A percentile compares a stretch with the other conserved stretches of the same genome.
phyloP scores from a whole-genome alignment of 169 alveolate species.

The Perkinsus marinus region DNA sequence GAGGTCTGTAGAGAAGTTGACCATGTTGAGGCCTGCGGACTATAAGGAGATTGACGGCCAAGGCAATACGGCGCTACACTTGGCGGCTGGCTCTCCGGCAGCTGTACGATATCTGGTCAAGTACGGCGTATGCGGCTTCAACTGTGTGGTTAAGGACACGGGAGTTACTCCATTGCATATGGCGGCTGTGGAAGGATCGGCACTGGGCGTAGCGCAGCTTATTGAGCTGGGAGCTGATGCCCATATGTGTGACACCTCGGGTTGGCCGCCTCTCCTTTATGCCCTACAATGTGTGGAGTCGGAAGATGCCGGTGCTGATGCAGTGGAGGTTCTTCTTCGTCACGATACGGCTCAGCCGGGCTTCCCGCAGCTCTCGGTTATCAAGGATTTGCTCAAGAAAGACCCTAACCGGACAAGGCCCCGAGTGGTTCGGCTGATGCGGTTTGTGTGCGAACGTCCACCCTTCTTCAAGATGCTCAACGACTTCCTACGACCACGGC shows the following conservation, averaged over 20 bases:
- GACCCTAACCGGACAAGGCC: not conserved
- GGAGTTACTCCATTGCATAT: not conserved
- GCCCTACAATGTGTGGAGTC: not conserved
- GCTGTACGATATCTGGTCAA: not conserved
- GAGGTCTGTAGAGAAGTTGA: not conserved
- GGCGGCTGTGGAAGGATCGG: not conserved
- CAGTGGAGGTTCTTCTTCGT: not conserved
- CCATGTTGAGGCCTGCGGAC: not conserved
- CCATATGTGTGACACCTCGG: not conserved
- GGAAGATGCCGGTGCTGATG: not conserved
- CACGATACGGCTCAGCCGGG: not conserved
- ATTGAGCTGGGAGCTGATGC: not conserved
- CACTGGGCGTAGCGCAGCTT: not conserved
- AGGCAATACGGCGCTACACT: not conserved
- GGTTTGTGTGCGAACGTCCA: not conserved
- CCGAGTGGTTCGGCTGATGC: not conserved
- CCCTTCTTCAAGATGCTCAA: not conserved
- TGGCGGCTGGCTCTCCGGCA: not conserved
- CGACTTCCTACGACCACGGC: not conserved
- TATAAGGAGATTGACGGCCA: not conserved
- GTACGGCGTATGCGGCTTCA: not conserved
- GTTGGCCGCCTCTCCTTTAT: not conserved
- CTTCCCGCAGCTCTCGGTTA: not conserved
- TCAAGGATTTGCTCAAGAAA: not conserved
- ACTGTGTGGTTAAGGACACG: not conserved